Conservation (phyloP, 164 flowering plant species). For the Malania oleifera region DNA sequence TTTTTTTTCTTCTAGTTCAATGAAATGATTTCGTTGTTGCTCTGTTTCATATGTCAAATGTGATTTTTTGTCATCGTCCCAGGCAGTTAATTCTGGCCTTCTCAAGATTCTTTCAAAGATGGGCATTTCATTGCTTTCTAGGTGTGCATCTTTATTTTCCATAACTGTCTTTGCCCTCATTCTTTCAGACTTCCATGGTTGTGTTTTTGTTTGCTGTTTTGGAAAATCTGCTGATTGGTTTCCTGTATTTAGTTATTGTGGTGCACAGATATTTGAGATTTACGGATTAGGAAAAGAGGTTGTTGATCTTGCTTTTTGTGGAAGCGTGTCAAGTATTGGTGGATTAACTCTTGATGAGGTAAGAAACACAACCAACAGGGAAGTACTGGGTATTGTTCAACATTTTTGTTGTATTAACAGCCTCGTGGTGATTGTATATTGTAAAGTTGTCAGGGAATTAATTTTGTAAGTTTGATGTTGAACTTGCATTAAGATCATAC, state of each 20-base stretch:
- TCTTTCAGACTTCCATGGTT: background rate
- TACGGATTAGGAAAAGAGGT: constrained; percentile 90
- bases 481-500: no score
- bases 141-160: constrained; percentile 33
- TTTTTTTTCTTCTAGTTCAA: background rate
- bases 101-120: constrained; percentile 96
- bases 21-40: background rate
- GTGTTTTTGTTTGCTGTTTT: background rate
- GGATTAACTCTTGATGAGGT: constrained; percentile 96
- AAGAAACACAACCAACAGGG: constrained; percentile 12
- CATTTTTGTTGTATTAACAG: background rate
- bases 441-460: no score
- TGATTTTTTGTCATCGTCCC: constrained; percentile 20
- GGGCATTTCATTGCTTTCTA: constrained; percentile 98
- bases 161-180: background rate
- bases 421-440: no score
- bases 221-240: constrained; percentile 5
- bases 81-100: constrained; percentile 93
- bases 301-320: constrained; percentile 86
- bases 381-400: background rate
- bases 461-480: no score
- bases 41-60: background rate
- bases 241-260: constrained; percentile 72
- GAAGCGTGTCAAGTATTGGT: constrained; percentile 85
- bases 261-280: constrained; percentile 98